These are phyloP conservation scores for Wallacemonas sp. DNA, from an alignment of 208 protist genomes.

Conservation along the genomic window DNA sequence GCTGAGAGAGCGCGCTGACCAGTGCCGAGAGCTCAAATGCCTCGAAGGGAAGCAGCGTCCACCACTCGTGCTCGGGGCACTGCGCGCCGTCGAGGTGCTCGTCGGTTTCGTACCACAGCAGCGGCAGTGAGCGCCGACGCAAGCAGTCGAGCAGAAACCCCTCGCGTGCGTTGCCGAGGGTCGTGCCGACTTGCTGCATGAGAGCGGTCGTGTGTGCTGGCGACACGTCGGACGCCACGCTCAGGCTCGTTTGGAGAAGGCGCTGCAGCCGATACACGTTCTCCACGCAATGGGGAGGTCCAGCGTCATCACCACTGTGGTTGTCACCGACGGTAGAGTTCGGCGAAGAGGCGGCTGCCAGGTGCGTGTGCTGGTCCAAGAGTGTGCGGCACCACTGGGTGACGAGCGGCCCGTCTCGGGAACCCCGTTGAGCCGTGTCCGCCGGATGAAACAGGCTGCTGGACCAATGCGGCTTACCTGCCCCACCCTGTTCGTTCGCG, in stretches of 20 bases:
- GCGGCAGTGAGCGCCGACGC: neutral
- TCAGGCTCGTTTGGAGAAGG: neutral
- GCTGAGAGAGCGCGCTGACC: neutral
- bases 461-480: too few relatives aligned
- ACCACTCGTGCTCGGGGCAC: conserved; percentile 10
- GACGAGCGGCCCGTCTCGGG: neutral
- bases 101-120: conserved; percentile 6
- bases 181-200: too few relatives aligned
- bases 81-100: conserved; percentile 1
- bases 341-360: neutral
- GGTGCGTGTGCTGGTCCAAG: conserved; percentile 8
- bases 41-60: neutral
- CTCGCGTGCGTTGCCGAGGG: neutral
- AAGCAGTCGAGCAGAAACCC: neutral
- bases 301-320: neutral
- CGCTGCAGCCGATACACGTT: conserved; percentile 12
- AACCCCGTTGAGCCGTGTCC: neutral
- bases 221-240: too few relatives aligned
- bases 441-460: neutral
- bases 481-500: too few relatives aligned
- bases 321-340: neutral
- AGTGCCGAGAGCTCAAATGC: neutral
- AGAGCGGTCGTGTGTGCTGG: neutral
- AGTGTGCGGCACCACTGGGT: neutral
- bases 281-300: neutral